These are phyloP conservation scores for Penicillium decumbens DNA, from an alignment of 2,329 filamentous ascomycete genomes.

Conservation along the genomic window DNA sequence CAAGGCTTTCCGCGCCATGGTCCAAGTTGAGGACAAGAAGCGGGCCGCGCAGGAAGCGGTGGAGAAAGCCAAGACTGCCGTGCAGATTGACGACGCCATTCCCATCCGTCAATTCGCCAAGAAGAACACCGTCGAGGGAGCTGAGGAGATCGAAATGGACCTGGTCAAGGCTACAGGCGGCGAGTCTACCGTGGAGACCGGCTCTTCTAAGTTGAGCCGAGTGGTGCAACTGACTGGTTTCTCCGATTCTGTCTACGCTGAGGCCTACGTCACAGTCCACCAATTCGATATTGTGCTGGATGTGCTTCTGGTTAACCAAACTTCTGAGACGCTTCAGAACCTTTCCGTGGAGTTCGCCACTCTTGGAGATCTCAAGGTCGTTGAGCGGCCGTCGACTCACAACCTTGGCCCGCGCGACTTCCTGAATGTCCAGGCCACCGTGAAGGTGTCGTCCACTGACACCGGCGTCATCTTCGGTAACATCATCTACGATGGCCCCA, in stretches of 20 bases:
- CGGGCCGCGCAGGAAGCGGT: slow-evolving; percentile 88
- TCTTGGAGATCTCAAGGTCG: slow-evolving; percentile 92
- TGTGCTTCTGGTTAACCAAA: slow-evolving; percentile 95
- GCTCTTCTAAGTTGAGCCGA: slow-evolving; percentile 88
- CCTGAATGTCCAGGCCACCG: slow-evolving; percentile 95
- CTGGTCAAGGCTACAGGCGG: slow-evolving; percentile 92
- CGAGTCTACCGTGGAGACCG: slow-evolving; percentile 75
- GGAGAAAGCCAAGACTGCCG: slow-evolving; percentile 86
- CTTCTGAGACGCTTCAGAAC: slow-evolving; percentile 92
- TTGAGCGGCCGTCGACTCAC: slow-evolving; percentile 92
- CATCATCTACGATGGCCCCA: slow-evolving; percentile 91
- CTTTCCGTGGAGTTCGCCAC: slow-evolving; percentile 98
- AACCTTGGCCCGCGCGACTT: slow-evolving; percentile 95
- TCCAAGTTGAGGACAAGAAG: slow-evolving; percentile 96
- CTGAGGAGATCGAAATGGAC: slow-evolving; percentile 82
- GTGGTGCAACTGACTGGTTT: slow-evolving; percentile 97
- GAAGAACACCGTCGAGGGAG: slow-evolving; percentile 76
- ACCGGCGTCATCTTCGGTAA: slow-evolving; percentile 99
- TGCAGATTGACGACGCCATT: slow-evolving; percentile 94
- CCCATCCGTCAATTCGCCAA: slow-evolving; percentile 88
- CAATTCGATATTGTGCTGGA: slow-evolving; percentile 98
- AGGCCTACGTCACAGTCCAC: slow-evolving; percentile 97
- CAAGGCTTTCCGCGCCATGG: slow-evolving; percentile 95
- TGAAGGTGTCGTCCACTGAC: slow-evolving; percentile 97
- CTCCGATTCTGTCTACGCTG: slow-evolving; percentile 96